A percentile compares a stretch with the other conserved stretches of the same genome.
phyloP scores from a whole-genome alignment of 441 rosid species.

The Gossypium davidsonii region DNA sequence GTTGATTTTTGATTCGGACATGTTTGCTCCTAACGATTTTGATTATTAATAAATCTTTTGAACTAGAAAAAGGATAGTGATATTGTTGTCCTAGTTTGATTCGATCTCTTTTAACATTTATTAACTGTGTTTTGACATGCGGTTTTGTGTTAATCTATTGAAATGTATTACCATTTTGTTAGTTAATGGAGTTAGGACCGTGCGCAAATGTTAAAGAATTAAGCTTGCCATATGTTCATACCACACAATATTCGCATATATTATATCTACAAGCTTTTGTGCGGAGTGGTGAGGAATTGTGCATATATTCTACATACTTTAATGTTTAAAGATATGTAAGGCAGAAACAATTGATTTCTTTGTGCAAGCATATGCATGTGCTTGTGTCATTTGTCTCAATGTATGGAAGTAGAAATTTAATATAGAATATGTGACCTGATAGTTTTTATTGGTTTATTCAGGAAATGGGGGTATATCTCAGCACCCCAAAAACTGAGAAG shows the following conservation, averaged over 20 bases:
- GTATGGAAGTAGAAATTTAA: background rate
- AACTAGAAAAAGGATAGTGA: background rate
- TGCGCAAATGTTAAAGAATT: background rate
- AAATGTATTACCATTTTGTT: background rate
- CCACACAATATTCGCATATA: background rate
- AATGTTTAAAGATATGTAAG: background rate
- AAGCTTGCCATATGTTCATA: background rate
- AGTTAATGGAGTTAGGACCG: background rate
- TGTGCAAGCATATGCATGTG: background rate
- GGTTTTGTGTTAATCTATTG: background rate
- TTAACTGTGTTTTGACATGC: background rate
- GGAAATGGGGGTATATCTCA: slow-evolving; percentile 56
- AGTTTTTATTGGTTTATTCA: background rate
- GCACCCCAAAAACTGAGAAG: slow-evolving; percentile 61
- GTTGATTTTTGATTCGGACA: background rate
- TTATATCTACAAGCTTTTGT: background rate
- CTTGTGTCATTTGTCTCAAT: background rate
- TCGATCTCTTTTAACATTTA: background rate
- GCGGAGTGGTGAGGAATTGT: background rate
- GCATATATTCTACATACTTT: background rate
- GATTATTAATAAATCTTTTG: background rate
- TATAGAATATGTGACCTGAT: background rate
- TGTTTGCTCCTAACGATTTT: background rate
- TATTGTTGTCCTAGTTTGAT: background rate
- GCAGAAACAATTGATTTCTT: background rate